Base-by-base conservation (phyloP, 2,329 filamentous ascomycete species). In the Fusarium cyanostomum region DNA sequence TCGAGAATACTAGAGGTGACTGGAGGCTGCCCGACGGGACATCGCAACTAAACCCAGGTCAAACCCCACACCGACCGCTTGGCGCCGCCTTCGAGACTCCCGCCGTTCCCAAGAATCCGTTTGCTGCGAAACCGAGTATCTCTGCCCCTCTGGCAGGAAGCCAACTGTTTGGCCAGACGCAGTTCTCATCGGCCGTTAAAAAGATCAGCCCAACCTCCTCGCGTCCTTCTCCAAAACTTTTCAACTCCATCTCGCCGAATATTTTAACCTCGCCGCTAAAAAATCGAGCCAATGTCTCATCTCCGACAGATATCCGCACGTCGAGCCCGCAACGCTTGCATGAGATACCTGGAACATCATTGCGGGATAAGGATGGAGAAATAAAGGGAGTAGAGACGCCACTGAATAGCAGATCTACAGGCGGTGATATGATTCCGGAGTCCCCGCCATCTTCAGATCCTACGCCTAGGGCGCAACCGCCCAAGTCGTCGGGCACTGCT, bases 101-200 rank as follows among this genome's bases (percentile, higher is more conserved):
- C 1, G 78, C 78, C 4, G 60, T 78, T 13, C 74, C 79, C 1
- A 79, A 76, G 43, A 85, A 85, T 44, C 82, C 83, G 1, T 85
- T 86, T 64, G 76, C 71, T 8, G 68, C 73, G 8, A 71, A 75
- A 59, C 63, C 73, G 49, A 71, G 73, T 52, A 64, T 74, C 54
- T 56, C 71, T 73, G 65, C 77, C 1, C 74, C 76, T 15, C 68
- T 78, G 78, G 69, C 75, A 63, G 51, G 77, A 70, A 68, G 83
- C 8, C 84, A 87, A 68, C 75, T 87, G 8, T 87, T 87, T 63
- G 79, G 77, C 1, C 80, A 82, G 62, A 86, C 85, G 0, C 85
- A 85, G 60, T 72, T 75, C 28, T 86, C 85, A 2, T 86, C 84
- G 2, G 83, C 79, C 1, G 68, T 80, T 13, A 84, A 81, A 66